These are phyloP conservation scores for Phoma herbarum DNA, from an alignment of 2,329 filamentous ascomycete species.

Conservation along the genomic window DNA sequence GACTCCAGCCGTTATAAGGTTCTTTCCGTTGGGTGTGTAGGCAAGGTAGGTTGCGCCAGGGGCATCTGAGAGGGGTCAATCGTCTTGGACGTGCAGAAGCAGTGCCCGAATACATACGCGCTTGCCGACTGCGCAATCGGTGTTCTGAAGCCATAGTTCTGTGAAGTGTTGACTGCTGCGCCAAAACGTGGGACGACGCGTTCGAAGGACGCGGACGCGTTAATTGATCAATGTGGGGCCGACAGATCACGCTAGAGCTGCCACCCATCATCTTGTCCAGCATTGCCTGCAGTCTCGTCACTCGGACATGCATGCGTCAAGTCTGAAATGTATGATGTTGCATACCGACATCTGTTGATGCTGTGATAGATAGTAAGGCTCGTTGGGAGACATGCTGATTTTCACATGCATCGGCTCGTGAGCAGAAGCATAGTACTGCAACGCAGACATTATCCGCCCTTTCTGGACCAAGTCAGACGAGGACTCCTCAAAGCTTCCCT, in stretches of 20 bases:
- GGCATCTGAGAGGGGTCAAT: constrained; percentile 65
- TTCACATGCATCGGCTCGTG: background rate
- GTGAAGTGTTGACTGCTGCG: constrained; percentile 7
- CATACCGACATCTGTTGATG: background rate
- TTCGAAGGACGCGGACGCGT: constrained; percentile 20
- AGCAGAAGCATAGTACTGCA: background rate
- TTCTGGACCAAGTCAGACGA: background rate
- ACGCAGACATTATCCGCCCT: background rate
- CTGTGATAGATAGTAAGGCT: background rate
- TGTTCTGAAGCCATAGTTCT: constrained; percentile 28
- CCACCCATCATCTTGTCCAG: background rate
- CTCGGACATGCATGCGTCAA: background rate
- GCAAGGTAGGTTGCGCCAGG: constrained; percentile 85
- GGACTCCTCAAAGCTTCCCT: background rate
- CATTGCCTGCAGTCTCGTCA: background rate
- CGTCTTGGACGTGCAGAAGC: constrained; percentile 8
- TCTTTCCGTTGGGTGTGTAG: constrained; percentile 88
- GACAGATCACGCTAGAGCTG: constrained; percentile 11
- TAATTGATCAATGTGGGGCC: constrained; percentile 16
- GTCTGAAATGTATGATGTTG: background rate
- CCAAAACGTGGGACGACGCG: constrained; percentile 15
- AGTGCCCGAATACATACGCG: constrained; percentile 34
- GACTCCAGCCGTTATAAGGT: constrained; percentile 88
- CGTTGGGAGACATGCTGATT: background rate
- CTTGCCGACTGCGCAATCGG: constrained; percentile 42